Conservation (phyloP, 2,329 filamentous ascomycete genomes). For the Xylariaceae sp. region DNA sequence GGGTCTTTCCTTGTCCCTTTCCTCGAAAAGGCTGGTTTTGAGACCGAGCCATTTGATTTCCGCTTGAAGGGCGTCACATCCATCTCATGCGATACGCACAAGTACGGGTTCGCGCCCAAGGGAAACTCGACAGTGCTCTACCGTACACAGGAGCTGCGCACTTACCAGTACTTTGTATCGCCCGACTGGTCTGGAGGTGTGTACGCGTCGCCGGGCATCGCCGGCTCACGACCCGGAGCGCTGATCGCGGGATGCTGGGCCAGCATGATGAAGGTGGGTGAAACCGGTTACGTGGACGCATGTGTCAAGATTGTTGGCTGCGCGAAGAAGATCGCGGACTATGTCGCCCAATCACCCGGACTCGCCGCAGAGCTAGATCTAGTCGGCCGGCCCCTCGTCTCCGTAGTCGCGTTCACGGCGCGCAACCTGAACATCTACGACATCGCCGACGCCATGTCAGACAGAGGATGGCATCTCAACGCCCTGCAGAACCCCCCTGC, state of each 20-base stretch:
- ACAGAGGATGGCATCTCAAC: slow-evolving; percentile 91
- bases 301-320: slow-evolving; percentile 85
- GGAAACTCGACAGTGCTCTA: slow-evolving; percentile 93
- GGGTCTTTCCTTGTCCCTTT: slow-evolving; percentile 93
- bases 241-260: slow-evolving; percentile 96
- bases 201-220: slow-evolving; percentile 87
- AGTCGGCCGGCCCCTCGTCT: slow-evolving; percentile 79
- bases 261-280: slow-evolving; percentile 80
- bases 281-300: slow-evolving; percentile 79
- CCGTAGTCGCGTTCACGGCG: slow-evolving; percentile 83
- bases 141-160: slow-evolving; percentile 69
- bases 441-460: slow-evolving; percentile 80
- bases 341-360: slow-evolving; percentile 62
- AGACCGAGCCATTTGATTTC: slow-evolving; percentile 86
- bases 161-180: slow-evolving; percentile 94
- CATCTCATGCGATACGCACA: slow-evolving; percentile 96
- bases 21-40: slow-evolving; percentile 89
- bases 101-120: slow-evolving; percentile 98
- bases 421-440: slow-evolving; percentile 82
- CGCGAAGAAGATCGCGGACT: slow-evolving; percentile 72
- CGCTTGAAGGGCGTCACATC: slow-evolving; percentile 87
- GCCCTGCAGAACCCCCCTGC: slow-evolving; percentile 86
- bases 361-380: slow-evolving; percentile 70
- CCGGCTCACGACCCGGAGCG: slow-evolving; percentile 85
- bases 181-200: slow-evolving; percentile 95